phyloP scores from a whole-genome alignment of 495 filamentous ascomycete species.

The Podospora didyma region DNA sequence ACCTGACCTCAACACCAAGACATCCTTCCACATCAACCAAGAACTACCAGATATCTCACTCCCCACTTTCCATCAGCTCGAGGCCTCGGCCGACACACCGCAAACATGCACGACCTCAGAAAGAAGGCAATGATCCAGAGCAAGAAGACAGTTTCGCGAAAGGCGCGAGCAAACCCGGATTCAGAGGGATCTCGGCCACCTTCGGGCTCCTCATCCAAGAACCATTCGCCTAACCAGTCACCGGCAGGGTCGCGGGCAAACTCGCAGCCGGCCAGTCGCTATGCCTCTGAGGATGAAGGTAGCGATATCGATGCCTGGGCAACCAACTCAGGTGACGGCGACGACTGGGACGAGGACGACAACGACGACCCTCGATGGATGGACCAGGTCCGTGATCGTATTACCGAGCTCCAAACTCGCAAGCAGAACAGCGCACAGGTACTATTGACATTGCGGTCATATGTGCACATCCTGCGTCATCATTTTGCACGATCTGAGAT shows the following conservation, averaged over 20 bases:
- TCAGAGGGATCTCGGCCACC: conserved; percentile 36
- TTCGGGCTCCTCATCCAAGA: conserved; percentile 52
- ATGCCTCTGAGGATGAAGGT: conserved; percentile 80
- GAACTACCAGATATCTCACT: no score
- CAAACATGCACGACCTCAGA: conserved; percentile 70
- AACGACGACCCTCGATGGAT: conserved; percentile 59
- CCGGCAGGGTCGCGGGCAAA: conserved; percentile 20
- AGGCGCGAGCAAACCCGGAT: conserved; percentile 70
- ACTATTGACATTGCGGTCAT: conserved; percentile 64
- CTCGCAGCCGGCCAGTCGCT: conserved; percentile 61
- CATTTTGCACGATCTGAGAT: conserved; percentile 71
- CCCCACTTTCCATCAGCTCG: neutral
- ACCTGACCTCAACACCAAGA: neutral
- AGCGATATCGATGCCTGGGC: conserved; percentile 43
- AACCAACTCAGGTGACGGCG: conserved; percentile 34
- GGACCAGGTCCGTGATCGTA: conserved; percentile 63
- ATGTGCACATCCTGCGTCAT: conserved; percentile 66
- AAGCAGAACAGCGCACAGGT: conserved; percentile 74
- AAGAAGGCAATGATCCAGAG: conserved; percentile 76
- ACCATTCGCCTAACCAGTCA: conserved; percentile 29
- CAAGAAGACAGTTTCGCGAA: conserved; percentile 89
- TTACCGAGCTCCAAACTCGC: conserved; percentile 78
- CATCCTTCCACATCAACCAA: neutral
- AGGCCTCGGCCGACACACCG: neutral
- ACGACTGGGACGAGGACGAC: conserved; percentile 26